Evolutionary conservation across 2,329 filamentous ascomycete species (phyloP).

Genomic region (Pseudogymnoascus pannorum): DNA sequence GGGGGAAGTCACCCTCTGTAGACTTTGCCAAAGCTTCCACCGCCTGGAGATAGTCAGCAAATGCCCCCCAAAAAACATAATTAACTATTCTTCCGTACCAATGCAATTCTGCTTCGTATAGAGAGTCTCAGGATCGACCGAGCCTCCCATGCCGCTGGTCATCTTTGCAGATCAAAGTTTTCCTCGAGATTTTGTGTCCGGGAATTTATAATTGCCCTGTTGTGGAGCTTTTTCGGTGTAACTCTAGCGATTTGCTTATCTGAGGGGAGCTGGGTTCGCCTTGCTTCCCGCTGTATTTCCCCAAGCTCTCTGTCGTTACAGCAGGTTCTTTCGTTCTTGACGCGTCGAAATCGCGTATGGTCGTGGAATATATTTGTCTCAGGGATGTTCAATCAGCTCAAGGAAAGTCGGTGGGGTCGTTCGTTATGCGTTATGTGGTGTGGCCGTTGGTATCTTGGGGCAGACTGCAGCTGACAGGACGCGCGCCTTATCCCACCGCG

Average conservation of each 20-base stretch:
- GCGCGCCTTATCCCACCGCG: neutral
- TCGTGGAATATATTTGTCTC: neutral
- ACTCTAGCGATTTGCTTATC: conserved; percentile 3
- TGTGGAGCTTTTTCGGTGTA: conserved; percentile 4
- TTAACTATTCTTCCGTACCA: conserved; percentile 42
- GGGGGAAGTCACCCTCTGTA: conserved; percentile 73
- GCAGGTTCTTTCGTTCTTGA: neutral
- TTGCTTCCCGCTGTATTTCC: neutral
- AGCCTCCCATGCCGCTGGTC: conserved; percentile 36
- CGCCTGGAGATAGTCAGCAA: conserved; percentile 49
- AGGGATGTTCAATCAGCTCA: neutral
- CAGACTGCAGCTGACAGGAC: neutral
- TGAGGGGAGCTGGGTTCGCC: conserved; percentile 2
- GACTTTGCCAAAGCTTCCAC: conserved; percentile 96
- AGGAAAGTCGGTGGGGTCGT: neutral
- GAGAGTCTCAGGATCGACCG: conserved; percentile 76
- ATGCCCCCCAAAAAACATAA: conserved; percentile 12
- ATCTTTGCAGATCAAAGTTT: conserved; percentile 17
- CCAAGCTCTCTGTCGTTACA: neutral
- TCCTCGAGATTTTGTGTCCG: neutral
- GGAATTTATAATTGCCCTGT: neutral
- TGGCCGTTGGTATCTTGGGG: neutral
- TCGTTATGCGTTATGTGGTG: neutral
- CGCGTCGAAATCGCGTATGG: conserved; percentile 2
- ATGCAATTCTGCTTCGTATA: conserved; percentile 93